Base-by-base conservation (phyloP, 305 asterid species). In the Rubia balearica region DNA sequence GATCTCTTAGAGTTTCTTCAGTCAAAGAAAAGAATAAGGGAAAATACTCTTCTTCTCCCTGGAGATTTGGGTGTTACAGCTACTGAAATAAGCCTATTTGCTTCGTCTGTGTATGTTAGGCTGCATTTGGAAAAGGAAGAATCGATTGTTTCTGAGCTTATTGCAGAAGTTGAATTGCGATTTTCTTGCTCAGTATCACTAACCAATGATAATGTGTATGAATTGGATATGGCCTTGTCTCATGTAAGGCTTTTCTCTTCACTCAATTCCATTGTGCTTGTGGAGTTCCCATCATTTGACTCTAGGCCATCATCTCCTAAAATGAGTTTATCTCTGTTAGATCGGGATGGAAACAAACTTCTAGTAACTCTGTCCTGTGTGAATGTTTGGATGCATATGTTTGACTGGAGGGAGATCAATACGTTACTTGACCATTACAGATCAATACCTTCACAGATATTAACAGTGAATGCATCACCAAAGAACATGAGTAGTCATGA, bases 381-480 rank as follows among this genome's bases (percentile, higher is more conserved):
- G 76, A 84, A 87, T 81, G 61, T 89, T 67, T 91, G 99, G 99
- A 80, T 88, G 69, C 85, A 89, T 85, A 76, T 84, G 72, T 78
- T 69, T 77, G 99, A 94, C 77, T 94, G 99, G 99, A 75, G 70
- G 79, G 86, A 83, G 80, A 77, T 94, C 73, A 80, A 86, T 60
- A 75, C 78, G 72, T 71, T 87, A 33, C 78, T 91, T 62, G 77
- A 74, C 67, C 75, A 78, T 27, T 85, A 75, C 80, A 67, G 76
- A 51, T 61, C 68, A 60, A 85, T 83, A 75, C 75, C 83, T 56
- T 73, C 83, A 22, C 70, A 59, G 67, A 38, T 24, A 30, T 77
- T 65, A 57, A 78, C 68, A 46, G 46, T 78, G 65, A 76, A 65
- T 71, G 67, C 79, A 21, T 72, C 83, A 68, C 51, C 86, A 60